These are phyloP conservation scores for Gyrodon lividus DNA, from an alignment of 768 basidiomycete genomes.

Conservation along the genomic window DNA sequence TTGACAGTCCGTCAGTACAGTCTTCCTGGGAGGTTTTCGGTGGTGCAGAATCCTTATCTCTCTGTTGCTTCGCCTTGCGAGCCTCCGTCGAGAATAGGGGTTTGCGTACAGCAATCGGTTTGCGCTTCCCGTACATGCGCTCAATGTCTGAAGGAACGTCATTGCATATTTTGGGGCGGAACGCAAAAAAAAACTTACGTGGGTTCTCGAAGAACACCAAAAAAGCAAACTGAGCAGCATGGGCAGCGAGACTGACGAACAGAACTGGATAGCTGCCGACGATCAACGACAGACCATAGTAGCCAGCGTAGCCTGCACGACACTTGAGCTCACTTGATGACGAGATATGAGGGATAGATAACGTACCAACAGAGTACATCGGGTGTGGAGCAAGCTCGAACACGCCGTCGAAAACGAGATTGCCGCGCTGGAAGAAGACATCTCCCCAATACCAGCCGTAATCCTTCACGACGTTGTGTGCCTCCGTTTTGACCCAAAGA, in stretches of 20 bases:
- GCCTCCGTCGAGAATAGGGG: slow-evolving; percentile 45
- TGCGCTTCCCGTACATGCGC: slow-evolving; percentile 89
- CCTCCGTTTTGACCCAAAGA: slow-evolving; percentile 97
- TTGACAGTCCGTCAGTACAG: slow-evolving; percentile 40
- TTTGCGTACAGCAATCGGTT: slow-evolving; percentile 82
- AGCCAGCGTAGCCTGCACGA: slow-evolving; percentile 82
- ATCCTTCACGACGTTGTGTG: slow-evolving; percentile 96
- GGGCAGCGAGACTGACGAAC: slow-evolving; percentile 90
- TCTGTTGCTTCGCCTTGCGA: slow-evolving; percentile 13
- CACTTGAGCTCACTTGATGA: not conserved
- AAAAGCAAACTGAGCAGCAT: slow-evolving; percentile 96
- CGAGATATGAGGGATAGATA: not conserved
- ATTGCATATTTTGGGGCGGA: not conserved
- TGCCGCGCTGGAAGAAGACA: slow-evolving; percentile 89
- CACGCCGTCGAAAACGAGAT: slow-evolving; percentile 95
- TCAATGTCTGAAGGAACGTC: slow-evolving; percentile 68
- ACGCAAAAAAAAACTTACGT: slow-evolving; percentile 52
- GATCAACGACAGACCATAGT: slow-evolving; percentile 93
- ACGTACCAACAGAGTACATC: slow-evolving; percentile 88
- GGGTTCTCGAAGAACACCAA: slow-evolving; percentile 95
- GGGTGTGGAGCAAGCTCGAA: slow-evolving; percentile 93
- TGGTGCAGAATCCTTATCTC: slow-evolving; percentile 11
- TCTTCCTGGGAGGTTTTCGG: slow-evolving; percentile 18
- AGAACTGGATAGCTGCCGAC: slow-evolving; percentile 87
- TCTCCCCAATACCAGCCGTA: slow-evolving; percentile 99